Percentiles rank a stretch among this genome's conserved stretches.
Conservation (phyloP, 1,139 yeast species). For the Suhomyces terraborum region DNA sequence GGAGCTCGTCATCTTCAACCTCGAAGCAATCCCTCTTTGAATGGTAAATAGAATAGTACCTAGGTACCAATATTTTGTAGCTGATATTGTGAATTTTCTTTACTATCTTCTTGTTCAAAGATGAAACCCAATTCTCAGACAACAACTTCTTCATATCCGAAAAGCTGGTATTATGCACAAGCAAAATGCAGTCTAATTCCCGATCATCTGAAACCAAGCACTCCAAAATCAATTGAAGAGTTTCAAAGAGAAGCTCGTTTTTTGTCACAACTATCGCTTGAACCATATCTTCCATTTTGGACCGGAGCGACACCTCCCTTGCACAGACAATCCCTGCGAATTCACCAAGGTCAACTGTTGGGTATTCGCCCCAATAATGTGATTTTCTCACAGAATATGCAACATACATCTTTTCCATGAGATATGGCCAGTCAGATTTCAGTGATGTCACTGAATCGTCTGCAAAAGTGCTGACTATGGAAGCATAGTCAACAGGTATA, state of each 20-base stretch:
- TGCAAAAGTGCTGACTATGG: neutral
- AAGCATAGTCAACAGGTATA: neutral
- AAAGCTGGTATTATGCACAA: constrained; percentile 6
- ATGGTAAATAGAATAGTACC: neutral
- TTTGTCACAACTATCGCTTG: neutral
- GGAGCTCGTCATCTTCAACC: neutral
- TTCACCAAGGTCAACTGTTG: neutral
- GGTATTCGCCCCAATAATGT: neutral
- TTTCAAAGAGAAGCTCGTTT: neutral
- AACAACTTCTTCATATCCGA: neutral
- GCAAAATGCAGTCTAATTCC: constrained; percentile 3
- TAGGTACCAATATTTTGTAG: constrained; percentile 5
- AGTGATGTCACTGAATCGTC: neutral
- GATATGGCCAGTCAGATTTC: neutral
- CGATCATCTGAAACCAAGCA: neutral
- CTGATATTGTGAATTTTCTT: constrained; percentile 1
- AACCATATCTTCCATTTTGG: neutral
- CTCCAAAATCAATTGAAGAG: neutral
- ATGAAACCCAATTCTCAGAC: neutral
- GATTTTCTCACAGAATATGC: neutral
- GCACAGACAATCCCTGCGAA: neutral
- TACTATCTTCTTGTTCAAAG: neutral
- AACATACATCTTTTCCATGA: neutral
- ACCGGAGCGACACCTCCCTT: neutral
- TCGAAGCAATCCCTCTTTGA: neutral